These are phyloP conservation scores for Schoenoplectus triqueter DNA, from an alignment of 202 grass and related monocot species.

Conservation along the genomic window DNA sequence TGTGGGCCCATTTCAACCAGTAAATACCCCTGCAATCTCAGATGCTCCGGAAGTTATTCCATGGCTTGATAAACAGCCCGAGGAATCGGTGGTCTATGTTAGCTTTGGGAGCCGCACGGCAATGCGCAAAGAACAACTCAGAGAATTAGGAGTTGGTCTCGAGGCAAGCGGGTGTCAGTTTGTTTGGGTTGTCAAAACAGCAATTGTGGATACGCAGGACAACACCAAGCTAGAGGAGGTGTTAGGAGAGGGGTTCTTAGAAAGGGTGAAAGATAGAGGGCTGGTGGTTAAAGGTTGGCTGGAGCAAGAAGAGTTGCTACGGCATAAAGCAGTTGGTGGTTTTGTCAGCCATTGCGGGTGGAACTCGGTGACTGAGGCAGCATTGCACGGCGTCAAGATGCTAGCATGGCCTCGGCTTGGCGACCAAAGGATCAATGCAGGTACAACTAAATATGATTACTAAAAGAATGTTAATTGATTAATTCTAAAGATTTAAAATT, in stretches of 20 bases:
- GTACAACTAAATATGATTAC: background rate
- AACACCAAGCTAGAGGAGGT: conserved; percentile 32
- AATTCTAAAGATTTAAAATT: no score
- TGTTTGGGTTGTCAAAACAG: conserved; percentile 37
- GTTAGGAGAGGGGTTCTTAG: conserved; percentile 40
- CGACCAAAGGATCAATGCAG: conserved; percentile 65
- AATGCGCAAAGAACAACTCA: conserved; percentile 35
- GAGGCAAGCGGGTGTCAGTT: conserved; percentile 36
- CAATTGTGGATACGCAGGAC: background rate
- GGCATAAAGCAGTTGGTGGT: conserved; percentile 40
- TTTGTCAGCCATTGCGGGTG: conserved; percentile 75
- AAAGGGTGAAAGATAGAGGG: conserved; percentile 40
- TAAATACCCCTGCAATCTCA: background rate
- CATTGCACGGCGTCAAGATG: conserved; percentile 1
- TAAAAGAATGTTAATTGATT: background rate
- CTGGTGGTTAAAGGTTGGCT: conserved; percentile 38
- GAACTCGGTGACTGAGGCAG: conserved; percentile 56
- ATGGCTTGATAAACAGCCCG: conserved; percentile 43
- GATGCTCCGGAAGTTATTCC: background rate
- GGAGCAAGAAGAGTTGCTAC: conserved; percentile 44
- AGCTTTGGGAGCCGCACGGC: conserved; percentile 42
- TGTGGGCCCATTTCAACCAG: conserved; percentile 49
- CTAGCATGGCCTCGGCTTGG: conserved; percentile 55
- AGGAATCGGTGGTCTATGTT: conserved; percentile 34
- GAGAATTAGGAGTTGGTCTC: conserved; percentile 44